phyloP scores from a whole-genome alignment of 139 green algal genomes.

The Chlamydomonas applanata region DNA sequence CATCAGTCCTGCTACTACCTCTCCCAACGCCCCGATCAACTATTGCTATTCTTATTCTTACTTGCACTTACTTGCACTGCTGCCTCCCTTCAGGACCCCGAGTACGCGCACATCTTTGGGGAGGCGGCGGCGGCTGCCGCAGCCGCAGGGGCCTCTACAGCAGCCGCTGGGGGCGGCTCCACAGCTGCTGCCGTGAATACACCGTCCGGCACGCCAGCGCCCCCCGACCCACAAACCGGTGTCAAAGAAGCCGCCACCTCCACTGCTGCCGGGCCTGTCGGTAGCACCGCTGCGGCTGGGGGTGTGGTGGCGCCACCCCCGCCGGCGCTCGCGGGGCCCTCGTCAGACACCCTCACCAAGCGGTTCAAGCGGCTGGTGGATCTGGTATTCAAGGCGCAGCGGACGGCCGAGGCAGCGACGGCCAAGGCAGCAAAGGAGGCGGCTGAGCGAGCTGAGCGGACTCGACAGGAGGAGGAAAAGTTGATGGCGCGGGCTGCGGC shows the following conservation, averaged over 20 bases:
- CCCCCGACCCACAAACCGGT: too few relatives aligned
- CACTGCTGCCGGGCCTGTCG: too few relatives aligned
- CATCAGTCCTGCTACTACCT: too few relatives aligned
- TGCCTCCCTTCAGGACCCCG: not conserved
- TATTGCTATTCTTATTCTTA: too few relatives aligned
- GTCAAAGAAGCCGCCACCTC: too few relatives aligned
- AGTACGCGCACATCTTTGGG: constrained; percentile 3
- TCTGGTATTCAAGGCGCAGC: constrained; percentile 9
- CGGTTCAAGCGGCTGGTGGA: constrained; percentile 6
- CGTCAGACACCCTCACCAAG: constrained; percentile 2
- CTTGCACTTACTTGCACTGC: too few relatives aligned
- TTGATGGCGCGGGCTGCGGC: too few relatives aligned
- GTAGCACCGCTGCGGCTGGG: too few relatives aligned
- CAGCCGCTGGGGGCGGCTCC: not conserved
- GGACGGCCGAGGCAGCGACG: not conserved
- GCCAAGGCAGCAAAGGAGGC: not conserved
- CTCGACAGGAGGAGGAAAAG: too few relatives aligned
- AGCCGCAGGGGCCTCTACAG: not conserved
- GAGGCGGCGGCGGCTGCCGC: not conserved
- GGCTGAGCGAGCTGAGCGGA: not conserved
- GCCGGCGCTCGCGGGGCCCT: not conserved
- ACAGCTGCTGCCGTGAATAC: not conserved
- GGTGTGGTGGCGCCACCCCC: too few relatives aligned
- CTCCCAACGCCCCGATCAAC: too few relatives aligned
- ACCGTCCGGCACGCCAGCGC: too few relatives aligned